A percentile compares a stretch with the other conserved stretches of the same genome.
Conservation (phyloP, 306 rosid species). For the Morella rubra region DNA sequence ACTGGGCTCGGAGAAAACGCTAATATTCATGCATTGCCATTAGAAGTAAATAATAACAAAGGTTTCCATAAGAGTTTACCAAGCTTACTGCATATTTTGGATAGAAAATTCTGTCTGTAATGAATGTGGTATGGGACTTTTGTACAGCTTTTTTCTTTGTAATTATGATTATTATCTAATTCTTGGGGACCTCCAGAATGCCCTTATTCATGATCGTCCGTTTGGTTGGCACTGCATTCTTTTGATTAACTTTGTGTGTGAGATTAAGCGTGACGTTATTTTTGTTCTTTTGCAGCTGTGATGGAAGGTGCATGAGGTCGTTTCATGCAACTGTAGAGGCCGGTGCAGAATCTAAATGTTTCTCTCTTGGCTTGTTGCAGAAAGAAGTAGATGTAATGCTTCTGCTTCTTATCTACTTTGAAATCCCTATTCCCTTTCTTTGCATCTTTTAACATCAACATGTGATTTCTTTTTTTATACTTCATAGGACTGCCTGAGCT, state of each 20-base stretch:
- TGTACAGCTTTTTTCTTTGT: too few species aligned
- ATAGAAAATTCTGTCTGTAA: too few species aligned
- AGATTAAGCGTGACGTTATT: slow-evolving; percentile 1
- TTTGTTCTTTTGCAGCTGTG: slow-evolving; percentile 59
- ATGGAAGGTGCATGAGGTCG: slow-evolving; percentile 90
- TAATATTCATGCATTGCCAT: too few species aligned
- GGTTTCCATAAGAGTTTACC: too few species aligned
- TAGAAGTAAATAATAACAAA: too few species aligned
- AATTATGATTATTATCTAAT: too few species aligned
- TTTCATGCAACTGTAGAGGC: slow-evolving; percentile 72
- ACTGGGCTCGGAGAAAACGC: too few species aligned
- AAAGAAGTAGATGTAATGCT: slow-evolving; percentile 79
- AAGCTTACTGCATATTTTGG: too few species aligned
- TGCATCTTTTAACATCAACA: slow-evolving; percentile 8
- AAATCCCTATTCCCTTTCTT: slow-evolving; percentile 4
- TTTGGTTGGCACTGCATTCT: background rate
- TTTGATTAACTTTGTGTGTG: background rate
- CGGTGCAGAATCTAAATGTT: slow-evolving; percentile 60
- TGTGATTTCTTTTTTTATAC: slow-evolving; percentile 13
- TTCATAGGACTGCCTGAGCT: slow-evolving; percentile 69
- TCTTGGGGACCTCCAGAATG: slow-evolving; percentile 5
- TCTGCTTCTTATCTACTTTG: slow-evolving; percentile 18
- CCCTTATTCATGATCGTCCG: background rate
- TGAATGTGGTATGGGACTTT: too few species aligned
- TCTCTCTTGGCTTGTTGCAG: slow-evolving; percentile 63